Evolutionary conservation across 78 protist genomes (phyloP).

Genomic region (Dictyostelium discoideum): DNA sequence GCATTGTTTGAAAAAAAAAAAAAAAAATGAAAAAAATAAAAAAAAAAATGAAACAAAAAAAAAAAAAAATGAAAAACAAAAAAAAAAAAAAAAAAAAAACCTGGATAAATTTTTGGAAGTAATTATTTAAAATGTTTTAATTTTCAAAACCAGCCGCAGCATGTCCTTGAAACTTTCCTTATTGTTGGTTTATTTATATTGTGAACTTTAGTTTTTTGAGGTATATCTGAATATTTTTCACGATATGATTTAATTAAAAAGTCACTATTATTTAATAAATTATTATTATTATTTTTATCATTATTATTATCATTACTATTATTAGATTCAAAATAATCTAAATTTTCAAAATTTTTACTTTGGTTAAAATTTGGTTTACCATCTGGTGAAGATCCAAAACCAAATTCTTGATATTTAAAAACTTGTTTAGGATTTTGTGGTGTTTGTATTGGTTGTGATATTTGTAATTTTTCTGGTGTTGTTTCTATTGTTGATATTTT

Average conservation of each 20-base stretch:
- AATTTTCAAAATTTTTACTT: neutral
- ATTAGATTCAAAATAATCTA: neutral
- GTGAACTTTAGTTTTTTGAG: neutral
- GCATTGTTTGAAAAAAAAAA: neutral
- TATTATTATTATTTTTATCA: neutral
- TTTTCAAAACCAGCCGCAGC: neutral
- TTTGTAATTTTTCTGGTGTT: neutral
- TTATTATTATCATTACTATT: neutral
- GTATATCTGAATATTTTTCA: neutral
- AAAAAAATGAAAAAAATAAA: no score
- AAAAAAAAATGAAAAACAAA: neutral
- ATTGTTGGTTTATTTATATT: neutral
- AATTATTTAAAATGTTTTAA: no score
- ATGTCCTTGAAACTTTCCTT: neutral
- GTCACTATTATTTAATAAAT: constrained; percentile 3
- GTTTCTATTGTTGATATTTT: neutral
- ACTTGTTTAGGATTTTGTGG: neutral
- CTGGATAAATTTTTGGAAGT: no score
- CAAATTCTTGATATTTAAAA: constrained; percentile 1
- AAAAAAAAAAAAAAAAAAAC: no score
- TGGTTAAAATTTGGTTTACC: neutral
- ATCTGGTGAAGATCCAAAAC: neutral
- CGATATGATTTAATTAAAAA: constrained; percentile 7
- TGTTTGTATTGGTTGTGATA: neutral
- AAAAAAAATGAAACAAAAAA: no score